Evolutionary conservation across 192 early-diverging fungal genomes (phyloP).

Genomic region (Linnemannia elongata): DNA sequence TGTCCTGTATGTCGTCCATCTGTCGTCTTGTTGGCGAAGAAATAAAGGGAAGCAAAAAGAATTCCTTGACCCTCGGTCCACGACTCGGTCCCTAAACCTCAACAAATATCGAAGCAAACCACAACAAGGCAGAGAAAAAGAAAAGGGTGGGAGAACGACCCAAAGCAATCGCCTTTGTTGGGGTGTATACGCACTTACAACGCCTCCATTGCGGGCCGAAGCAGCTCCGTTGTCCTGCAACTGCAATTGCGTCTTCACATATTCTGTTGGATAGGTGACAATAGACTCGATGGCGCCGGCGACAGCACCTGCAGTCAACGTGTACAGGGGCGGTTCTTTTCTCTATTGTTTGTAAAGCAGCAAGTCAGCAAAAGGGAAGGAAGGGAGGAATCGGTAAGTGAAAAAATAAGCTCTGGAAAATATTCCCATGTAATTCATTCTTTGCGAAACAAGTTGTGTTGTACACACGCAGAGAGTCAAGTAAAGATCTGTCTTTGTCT

Average conservation of each 20-base stretch:
- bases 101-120: neutral
- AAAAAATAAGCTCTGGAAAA: conserved; percentile 11
- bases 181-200: conserved; percentile 13
- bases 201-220: conserved; percentile 30
- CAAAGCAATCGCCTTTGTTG: neutral
- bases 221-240: conserved; percentile 69
- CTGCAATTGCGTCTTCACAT: conserved; percentile 95
- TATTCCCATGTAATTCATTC: neutral
- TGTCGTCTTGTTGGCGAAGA: neutral
- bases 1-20: neutral
- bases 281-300: conserved; percentile 94
- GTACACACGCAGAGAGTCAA: neutral
- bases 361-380: neutral
- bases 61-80: neutral
- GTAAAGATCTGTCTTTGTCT: neutral
- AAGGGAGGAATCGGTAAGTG: neutral
- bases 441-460: no score
- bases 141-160: neutral
- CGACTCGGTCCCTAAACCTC: neutral
- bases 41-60: neutral
- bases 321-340: conserved; percentile 56
- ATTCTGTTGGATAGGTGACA: conserved; percentile 94
- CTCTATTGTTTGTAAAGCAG: conserved; percentile 14
- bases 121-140: neutral
- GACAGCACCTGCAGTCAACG: conserved; percentile 84